Evolutionary conservation across 306 rosid genomes (phyloP).

Genomic region (Cyclanthera cordifolia): DNA sequence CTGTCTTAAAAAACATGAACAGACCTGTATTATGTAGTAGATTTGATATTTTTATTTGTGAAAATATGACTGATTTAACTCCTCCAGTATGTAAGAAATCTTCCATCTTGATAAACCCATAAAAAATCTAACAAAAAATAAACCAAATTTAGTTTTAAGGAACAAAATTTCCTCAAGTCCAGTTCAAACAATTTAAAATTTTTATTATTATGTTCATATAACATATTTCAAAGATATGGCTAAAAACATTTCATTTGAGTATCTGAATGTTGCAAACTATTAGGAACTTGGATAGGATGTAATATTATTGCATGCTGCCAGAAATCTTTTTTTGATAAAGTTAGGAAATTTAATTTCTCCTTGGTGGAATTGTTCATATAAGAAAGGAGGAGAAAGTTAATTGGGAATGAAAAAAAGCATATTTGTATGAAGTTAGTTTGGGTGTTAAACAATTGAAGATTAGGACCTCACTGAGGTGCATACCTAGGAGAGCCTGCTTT

Average conservation of each 20-base stretch:
- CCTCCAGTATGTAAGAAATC: not conserved
- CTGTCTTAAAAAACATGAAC: not conserved
- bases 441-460: not conserved
- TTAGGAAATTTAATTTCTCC: not conserved
- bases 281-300: too few relatives aligned
- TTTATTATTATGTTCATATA: not conserved
- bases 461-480: slow-evolving; percentile 1
- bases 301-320: not conserved
- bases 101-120: not conserved
- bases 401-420: not conserved
- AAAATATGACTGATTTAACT: not conserved
- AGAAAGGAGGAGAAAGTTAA: not conserved
- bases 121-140: not conserved
- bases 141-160: not conserved
- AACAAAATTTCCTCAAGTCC: not conserved
- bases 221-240: not conserved
- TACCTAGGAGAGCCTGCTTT: not conserved
- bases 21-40: not conserved
- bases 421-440: not conserved
- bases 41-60: not conserved
- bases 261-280: not conserved
- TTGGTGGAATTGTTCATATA: not conserved
- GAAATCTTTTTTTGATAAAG: not conserved
- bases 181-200: not conserved
- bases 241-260: not conserved